Evolutionary conservation across 768 basidiomycete genomes (phyloP).

Genomic region (Punctularia strigosozonata): DNA sequence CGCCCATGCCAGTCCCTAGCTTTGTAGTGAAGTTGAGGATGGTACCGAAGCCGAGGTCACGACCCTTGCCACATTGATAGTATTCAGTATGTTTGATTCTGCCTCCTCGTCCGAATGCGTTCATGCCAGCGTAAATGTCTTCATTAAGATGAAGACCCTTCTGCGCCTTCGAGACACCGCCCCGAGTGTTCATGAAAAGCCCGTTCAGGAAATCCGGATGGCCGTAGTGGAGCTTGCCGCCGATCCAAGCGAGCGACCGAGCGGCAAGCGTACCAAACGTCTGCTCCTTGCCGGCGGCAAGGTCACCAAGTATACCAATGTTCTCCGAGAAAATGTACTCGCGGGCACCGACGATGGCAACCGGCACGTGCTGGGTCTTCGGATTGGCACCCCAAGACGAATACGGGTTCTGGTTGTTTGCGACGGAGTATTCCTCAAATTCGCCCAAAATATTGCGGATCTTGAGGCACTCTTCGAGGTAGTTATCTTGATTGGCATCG

Average conservation of each 20-base stretch:
- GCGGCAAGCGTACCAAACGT: conserved; percentile 98
- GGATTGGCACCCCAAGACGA: conserved; percentile 78
- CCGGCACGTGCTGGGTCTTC: conserved; percentile 82
- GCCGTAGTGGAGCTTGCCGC: conserved; percentile 97
- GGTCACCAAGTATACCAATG: conserved; percentile 96
- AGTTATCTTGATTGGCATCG: conserved; percentile 99
- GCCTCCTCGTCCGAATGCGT: conserved; percentile 90
- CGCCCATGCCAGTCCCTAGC: conserved; percentile 99
- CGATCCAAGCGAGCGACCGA: conserved; percentile 91
- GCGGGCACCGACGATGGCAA: conserved; percentile 96
- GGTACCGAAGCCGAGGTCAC: conserved; percentile 97
- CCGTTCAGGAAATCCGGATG: conserved; percentile 99
- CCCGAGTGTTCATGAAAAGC: conserved; percentile 95
- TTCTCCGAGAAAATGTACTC: conserved; percentile 99
- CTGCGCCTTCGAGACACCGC: conserved; percentile 97
- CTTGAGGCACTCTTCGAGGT: conserved; percentile 98
- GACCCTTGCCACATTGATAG: conserved; percentile 97
- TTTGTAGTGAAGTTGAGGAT: conserved; percentile 99
- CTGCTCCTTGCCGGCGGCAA: conserved; percentile 98
- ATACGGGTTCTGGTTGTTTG: conserved; percentile 86
- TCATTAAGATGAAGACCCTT: conserved; percentile 99
- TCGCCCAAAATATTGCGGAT: conserved; percentile 97
- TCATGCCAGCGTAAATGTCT: conserved; percentile 99
- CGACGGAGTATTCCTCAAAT: conserved; percentile 86
- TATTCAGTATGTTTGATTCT: conserved; percentile 99